Base-by-base conservation (phyloP, 2,329 filamentous ascomycete species). In the Exophiala aquamarina region DNA sequence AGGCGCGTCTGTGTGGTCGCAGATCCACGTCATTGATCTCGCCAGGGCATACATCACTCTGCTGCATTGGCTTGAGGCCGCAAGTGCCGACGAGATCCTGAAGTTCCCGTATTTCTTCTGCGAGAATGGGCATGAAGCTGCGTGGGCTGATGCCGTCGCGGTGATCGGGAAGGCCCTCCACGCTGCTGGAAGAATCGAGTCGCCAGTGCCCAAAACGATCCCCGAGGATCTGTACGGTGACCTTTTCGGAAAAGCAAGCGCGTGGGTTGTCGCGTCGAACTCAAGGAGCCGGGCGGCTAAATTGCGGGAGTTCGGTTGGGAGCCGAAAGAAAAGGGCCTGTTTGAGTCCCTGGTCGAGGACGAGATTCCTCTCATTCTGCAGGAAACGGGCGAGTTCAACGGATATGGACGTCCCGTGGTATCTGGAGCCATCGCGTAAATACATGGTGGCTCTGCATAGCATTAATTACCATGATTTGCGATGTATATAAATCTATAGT, bases 101-200 rank as follows among this genome's bases (percentile, higher is more conserved):
- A 48, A 65, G 23, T 74, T 76, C 49, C 73, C 72, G 0, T 78
- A 77, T 57, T 77, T 70, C 58, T 77, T 77, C 62, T 70, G 66
- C 59, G 74, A 77, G 35, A 62, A 68, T 21, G 70, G 70, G n/a
- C 36, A 63, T 4, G 73, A 77, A 50, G 63, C 66, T 8, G 70
- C 69, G 10, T 77, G 72, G 73, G 56, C 56, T n/a, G 68, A 71
- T 3, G 59, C 68, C 11, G 70, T 70, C 0, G 57, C 52, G 7
- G 53, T 61, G 2, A 69, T 75, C 49, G 72, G 68, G 1, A 50
- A 62, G 31, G 61, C 56, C 6, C 59, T 76, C 20, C 59, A 70
- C 36, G 50, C 61, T 37, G 63, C 62, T 7, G 72, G 72, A 1
- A 65, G 64, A 47, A 64, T 75, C 35, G 13, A 61, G 19, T 63